These are phyloP conservation scores for Phytophthora foliorum DNA, from an alignment of 352 stramenopile species.

Conservation along the genomic window DNA sequence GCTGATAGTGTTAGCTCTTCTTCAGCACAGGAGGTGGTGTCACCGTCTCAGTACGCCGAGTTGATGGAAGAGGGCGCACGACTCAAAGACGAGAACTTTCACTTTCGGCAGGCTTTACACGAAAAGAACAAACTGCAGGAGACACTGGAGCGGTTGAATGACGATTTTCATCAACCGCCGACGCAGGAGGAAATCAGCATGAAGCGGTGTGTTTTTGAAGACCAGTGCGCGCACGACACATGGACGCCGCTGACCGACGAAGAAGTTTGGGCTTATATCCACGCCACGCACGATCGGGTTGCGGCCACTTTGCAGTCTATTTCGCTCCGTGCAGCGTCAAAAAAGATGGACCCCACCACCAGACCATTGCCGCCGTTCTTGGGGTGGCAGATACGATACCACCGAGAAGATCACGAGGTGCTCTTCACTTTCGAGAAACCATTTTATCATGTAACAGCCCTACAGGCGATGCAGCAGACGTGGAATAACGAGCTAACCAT, in stretches of 20 bases:
- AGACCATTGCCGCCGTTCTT: constrained; percentile 53
- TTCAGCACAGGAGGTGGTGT: not conserved
- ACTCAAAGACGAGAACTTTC: constrained; percentile 57
- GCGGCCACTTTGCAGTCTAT: constrained; percentile 40
- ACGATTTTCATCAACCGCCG: constrained; percentile 29
- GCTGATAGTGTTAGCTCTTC: not conserved
- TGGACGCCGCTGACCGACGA: constrained; percentile 38
- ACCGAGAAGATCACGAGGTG: constrained; percentile 42
- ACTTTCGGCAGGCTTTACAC: constrained; percentile 48
- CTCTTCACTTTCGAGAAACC: constrained; percentile 60
- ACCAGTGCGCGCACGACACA: constrained; percentile 20
- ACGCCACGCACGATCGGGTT: constrained; percentile 34
- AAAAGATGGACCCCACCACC: constrained; percentile 9
- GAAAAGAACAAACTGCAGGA: constrained; percentile 62
- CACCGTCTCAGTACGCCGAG: constrained; percentile 45
- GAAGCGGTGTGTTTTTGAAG: constrained; percentile 15
- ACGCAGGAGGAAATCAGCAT: constrained; percentile 26
- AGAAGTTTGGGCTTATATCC: constrained; percentile 31
- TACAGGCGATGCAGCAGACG: constrained; percentile 49
- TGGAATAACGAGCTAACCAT: constrained; percentile 53
- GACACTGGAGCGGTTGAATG: constrained; percentile 55
- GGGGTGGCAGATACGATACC: constrained; percentile 51
- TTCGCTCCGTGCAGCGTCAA: constrained; percentile 14
- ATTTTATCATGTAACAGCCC: constrained; percentile 51
- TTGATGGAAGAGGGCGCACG: constrained; percentile 45